Conservation (phyloP, 371 early-diverging fungal genomes). For the Catenaria anguillulae region DNA sequence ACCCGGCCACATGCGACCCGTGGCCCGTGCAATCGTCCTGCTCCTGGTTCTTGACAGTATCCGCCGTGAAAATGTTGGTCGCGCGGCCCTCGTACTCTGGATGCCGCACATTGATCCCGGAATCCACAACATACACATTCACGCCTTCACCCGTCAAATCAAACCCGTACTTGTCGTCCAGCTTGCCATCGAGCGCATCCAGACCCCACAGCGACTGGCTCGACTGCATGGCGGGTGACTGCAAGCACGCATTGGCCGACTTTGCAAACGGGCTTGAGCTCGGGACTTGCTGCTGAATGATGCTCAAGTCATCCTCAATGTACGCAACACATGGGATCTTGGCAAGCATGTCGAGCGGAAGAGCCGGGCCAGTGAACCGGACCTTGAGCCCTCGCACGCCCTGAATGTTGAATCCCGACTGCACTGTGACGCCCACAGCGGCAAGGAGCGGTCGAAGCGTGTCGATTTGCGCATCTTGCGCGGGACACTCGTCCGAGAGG, state of each 20-base stretch:
- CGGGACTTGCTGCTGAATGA: not conserved
- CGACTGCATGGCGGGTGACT: not conserved
- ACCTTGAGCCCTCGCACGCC: slow-evolving; percentile 2
- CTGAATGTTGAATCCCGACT: not conserved
- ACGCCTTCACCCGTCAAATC: slow-evolving; percentile 7
- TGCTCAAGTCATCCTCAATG: not conserved
- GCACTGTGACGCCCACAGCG: not conserved
- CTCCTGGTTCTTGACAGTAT: not conserved
- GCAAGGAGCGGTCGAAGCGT: not conserved
- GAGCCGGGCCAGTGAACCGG: not conserved
- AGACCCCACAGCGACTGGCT: slow-evolving; percentile 4
- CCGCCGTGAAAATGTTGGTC: not conserved
- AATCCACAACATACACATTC: slow-evolving; percentile 8
- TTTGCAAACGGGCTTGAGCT: no score
- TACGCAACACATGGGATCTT: not conserved
- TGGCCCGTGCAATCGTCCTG: slow-evolving; percentile 2
- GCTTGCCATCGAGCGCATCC: slow-evolving; percentile 7
- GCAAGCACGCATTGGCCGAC: not conserved
- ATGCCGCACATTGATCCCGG: not conserved
- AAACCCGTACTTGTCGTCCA: slow-evolving; percentile 2
- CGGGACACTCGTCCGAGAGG: not conserved
- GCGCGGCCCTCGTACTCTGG: slow-evolving; percentile 5
- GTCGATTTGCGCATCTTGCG: not conserved
- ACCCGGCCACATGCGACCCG: slow-evolving; percentile 6
- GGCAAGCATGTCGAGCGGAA: not conserved